Evolutionary conservation across 345 rosid genomes (phyloP).

Genomic region (Gossypium thurberi): DNA sequence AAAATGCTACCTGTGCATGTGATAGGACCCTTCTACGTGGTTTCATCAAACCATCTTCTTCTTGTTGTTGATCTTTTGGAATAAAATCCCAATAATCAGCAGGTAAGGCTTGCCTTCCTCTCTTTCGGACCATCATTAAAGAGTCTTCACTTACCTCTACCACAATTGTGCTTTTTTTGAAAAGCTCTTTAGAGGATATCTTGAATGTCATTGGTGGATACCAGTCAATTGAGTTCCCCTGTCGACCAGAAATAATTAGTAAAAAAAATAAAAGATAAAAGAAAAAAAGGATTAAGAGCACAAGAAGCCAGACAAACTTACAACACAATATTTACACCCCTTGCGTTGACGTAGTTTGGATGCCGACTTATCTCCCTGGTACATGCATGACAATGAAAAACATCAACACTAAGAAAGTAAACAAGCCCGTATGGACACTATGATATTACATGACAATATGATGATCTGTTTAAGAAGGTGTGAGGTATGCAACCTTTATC

Average conservation of each 20-base stretch:
- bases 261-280: background rate
- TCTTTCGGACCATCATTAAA: conserved; percentile 25
- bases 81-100: conserved; percentile 77
- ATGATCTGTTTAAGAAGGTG: conserved; percentile 5
- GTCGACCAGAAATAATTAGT: conserved; percentile 17
- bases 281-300: conserved; percentile 4
- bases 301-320: conserved; percentile 35
- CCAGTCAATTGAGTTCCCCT: conserved; percentile 35
- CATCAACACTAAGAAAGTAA: background rate
- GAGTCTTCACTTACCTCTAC: conserved; percentile 53
- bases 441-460: background rate
- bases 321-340: conserved; percentile 75
- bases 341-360: conserved; percentile 26
- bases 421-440: background rate
- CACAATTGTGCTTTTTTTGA: conserved; percentile 46
- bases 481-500: conserved; percentile 47
- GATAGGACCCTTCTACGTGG: conserved; percentile 53
- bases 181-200: conserved; percentile 53
- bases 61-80: conserved; percentile 48
- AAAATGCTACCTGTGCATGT: conserved; percentile 59
- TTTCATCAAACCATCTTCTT: conserved; percentile 33
- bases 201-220: conserved; percentile 79
- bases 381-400: conserved; percentile 22
- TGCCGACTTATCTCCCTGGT: conserved; percentile 29
- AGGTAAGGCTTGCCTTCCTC: conserved; percentile 33